These are phyloP conservation scores for Fraxinus excelsior DNA, from an alignment of 257 asterid species.

Conservation along the genomic window DNA sequence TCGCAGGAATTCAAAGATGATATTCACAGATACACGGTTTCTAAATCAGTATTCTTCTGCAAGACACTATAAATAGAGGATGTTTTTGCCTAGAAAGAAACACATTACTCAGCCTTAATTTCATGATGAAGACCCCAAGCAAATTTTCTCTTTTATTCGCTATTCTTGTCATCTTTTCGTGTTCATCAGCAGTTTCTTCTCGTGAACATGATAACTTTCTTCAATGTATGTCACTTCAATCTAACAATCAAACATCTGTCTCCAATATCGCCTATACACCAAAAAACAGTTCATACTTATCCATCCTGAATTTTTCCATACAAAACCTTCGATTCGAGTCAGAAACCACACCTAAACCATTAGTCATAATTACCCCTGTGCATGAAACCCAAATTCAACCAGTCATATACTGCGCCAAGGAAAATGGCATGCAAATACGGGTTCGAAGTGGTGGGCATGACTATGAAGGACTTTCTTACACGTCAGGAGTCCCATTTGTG, in stretches of 20 bases:
- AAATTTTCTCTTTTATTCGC: neutral
- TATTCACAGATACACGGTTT: neutral
- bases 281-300: constrained; percentile 22
- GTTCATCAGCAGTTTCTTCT: neutral
- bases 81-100: neutral
- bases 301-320: constrained; percentile 27
- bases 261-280: constrained; percentile 19
- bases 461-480: constrained; percentile 40
- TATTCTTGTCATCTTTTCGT: neutral
- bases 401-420: constrained; percentile 28
- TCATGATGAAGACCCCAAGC: constrained; percentile 15
- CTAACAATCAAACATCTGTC: neutral
- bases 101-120: neutral
- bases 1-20: neutral
- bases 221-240: neutral
- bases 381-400: constrained; percentile 37
- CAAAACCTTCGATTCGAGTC: constrained; percentile 32
- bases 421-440: constrained; percentile 28
- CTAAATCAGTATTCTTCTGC: neutral
- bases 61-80: neutral
- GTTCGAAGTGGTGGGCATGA: constrained; percentile 50
- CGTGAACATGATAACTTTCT: neutral
- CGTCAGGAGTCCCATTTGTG: constrained; percentile 22
- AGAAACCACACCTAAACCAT: constrained; percentile 23
- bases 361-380: constrained; percentile 31